These are phyloP conservation scores for Botrytis hyacinthi DNA, from an alignment of 2,329 filamentous ascomycete genomes.

Conservation along the genomic window DNA sequence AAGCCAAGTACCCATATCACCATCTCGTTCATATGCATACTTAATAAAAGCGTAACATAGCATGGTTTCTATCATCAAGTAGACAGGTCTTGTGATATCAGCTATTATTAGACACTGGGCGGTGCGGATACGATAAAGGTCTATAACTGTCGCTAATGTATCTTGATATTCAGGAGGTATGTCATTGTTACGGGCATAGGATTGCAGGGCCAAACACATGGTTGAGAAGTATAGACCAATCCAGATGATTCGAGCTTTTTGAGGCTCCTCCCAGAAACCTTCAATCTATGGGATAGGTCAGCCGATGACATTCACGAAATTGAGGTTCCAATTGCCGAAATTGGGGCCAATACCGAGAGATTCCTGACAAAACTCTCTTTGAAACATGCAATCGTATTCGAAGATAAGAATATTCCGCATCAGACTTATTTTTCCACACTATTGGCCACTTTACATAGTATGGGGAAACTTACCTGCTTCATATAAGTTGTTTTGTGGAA, in stretches of 20 bases:
- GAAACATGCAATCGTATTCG: neutral
- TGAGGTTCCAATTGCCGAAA: neutral
- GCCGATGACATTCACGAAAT: neutral
- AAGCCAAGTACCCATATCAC: slow-evolving; percentile 56
- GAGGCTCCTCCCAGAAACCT: slow-evolving; percentile 47
- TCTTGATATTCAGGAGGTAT: slow-evolving; percentile 48
- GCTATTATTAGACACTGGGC: slow-evolving; percentile 51
- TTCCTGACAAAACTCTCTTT: neutral
- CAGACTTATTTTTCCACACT: neutral
- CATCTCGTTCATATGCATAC: slow-evolving; percentile 43
- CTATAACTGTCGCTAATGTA: slow-evolving; percentile 48
- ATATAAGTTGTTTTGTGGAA: neutral
- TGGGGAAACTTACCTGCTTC: neutral
- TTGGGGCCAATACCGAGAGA: neutral
- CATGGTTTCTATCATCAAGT: slow-evolving; percentile 50
- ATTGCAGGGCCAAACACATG: slow-evolving; percentile 35
- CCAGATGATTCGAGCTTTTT: slow-evolving; percentile 46
- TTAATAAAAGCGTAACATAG: slow-evolving; percentile 48
- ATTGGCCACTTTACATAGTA: neutral
- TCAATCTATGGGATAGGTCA: slow-evolving; percentile 43
- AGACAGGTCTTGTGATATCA: slow-evolving; percentile 48
- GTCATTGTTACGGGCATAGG: slow-evolving; percentile 48
- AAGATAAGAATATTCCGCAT: neutral
- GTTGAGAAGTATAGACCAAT: slow-evolving; percentile 47
- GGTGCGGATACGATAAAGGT: slow-evolving; percentile 43